Conservation (phyloP, 768 basidiomycete species). For the Cystoderma amianthinum region DNA sequence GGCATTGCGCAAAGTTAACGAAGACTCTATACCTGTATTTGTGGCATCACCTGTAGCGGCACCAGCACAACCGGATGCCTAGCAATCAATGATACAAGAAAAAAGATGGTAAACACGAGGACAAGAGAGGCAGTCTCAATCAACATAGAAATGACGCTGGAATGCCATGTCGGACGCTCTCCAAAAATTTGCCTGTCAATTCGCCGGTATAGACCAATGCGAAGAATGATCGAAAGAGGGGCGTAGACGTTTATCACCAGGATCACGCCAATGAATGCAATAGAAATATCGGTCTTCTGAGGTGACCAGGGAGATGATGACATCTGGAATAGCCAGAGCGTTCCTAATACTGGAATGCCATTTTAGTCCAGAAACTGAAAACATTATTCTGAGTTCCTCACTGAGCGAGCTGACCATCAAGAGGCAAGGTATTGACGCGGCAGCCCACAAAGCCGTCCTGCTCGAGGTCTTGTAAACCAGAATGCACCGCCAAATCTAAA, state of each 20-base stretch:
- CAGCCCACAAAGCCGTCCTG: not conserved
- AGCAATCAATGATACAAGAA: not conserved
- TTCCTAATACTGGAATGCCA: not conserved
- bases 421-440: not conserved
- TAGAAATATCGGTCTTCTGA: not conserved
- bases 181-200: not conserved
- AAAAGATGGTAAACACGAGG: not conserved
- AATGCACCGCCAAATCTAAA: not conserved
- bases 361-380: not conserved
- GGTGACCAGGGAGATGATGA: not conserved
- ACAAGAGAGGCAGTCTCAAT: not conserved
- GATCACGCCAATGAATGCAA: not conserved
- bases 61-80: not conserved
- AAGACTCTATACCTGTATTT: not conserved
- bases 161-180: not conserved
- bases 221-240: not conserved
- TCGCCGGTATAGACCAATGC: not conserved
- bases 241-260: not conserved
- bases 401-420: not conserved
- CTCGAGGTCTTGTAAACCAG: not conserved
- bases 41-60: not conserved
- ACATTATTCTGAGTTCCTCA: not conserved
- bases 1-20: not conserved
- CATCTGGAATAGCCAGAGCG: not conserved
- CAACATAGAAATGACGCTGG: not conserved